A percentile compares a stretch with the other conserved stretches of the same genome.
These are phyloP conservation scores for Pyrenophora seminiperda DNA, from an alignment of 2,329 filamentous ascomycete species.

Conservation along the genomic window DNA sequence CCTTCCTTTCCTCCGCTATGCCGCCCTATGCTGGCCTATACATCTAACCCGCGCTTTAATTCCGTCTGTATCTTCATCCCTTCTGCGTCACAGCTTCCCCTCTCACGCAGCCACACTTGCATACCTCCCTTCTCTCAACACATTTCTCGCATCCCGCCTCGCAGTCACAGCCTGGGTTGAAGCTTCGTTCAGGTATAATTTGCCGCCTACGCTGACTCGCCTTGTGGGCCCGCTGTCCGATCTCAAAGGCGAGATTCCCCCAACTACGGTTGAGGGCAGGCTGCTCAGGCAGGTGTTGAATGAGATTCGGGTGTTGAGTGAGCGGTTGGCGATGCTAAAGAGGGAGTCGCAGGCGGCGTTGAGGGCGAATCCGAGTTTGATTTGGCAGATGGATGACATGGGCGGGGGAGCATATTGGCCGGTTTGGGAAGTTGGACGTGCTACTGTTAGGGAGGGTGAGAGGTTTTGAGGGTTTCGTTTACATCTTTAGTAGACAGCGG, in stretches of 20 bases:
- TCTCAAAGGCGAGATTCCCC: slow-evolving; percentile 28
- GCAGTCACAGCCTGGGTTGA: slow-evolving; percentile 41
- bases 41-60: slow-evolving; percentile 37
- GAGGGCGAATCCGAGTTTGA: slow-evolving; percentile 33
- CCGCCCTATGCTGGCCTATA: slow-evolving; percentile 40
- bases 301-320: slow-evolving; percentile 31
- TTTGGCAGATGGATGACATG: slow-evolving; percentile 32
- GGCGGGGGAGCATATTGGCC: slow-evolving; percentile 21
- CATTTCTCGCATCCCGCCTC: slow-evolving; percentile 33
- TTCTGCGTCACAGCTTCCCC: not conserved
- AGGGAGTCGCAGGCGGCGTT: slow-evolving; percentile 26
- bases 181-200: slow-evolving; percentile 38
- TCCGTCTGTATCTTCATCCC: not conserved
- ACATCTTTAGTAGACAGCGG: too few species aligned
- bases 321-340: slow-evolving; percentile 30
- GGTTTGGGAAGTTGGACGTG: slow-evolving; percentile 17
- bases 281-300: slow-evolving; percentile 32
- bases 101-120: slow-evolving; percentile 9
- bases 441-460: not conserved
- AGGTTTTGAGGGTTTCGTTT: too few species aligned
- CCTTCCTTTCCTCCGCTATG: slow-evolving; percentile 40
- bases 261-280: slow-evolving; percentile 31
- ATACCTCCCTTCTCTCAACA: slow-evolving; percentile 32
- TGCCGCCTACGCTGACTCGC: slow-evolving; percentile 38
- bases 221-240: slow-evolving; percentile 32